Base-by-base conservation (phyloP, 73 alveolate genomes). In the Uronychia binucleata region DNA sequence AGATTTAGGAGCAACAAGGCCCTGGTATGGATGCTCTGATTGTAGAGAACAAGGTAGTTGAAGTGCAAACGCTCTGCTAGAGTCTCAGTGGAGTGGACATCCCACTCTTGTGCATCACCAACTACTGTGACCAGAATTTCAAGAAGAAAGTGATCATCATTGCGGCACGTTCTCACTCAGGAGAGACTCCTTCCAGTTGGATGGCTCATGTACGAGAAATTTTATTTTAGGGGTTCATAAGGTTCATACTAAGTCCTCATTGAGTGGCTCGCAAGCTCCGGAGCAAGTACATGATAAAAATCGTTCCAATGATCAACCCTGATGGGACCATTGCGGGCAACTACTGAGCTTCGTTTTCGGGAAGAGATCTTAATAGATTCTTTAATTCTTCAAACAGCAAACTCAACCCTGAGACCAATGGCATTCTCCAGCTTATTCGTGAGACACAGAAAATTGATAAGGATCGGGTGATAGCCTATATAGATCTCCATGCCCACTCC, bases 271-370 rank as follows among this genome's bases (percentile, higher is more conserved):
- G 79, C 27, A 77, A 83, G 85, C 85, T 96, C 58, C 82, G 97
- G 88, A 59, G 79, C 26, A 57, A 86, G 35, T 28, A 84, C 80
- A 84, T 96, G 32, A 74, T 96, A 87, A 95, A 96, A 90, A 92
- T 96, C 30, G 78, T 96, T 58, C 99, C 99, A 19, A 96, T 96
- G 95, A 81, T 94, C 29, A 96, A 96, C 79, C 97, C 96, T 25
- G 99, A 96, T 94, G 99, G 99, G 32, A 97, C 93, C 13, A 88
- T 93, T 33, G 82, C 86, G 34, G 99, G 99, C 35, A 86, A 96
- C 88, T 85, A 90, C 34, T 85, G 99, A 82, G 79, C 94, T 26
- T 86, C 93, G 14, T 80, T 80, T 25, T 35, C 86, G 29, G 99
- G 99, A 0, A 77, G 87, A 57, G 96, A 96, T 94, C 80, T 96